Evolutionary conservation across 148 eudicot species (phyloP).

Genomic region (Rhododendron vialii): DNA sequence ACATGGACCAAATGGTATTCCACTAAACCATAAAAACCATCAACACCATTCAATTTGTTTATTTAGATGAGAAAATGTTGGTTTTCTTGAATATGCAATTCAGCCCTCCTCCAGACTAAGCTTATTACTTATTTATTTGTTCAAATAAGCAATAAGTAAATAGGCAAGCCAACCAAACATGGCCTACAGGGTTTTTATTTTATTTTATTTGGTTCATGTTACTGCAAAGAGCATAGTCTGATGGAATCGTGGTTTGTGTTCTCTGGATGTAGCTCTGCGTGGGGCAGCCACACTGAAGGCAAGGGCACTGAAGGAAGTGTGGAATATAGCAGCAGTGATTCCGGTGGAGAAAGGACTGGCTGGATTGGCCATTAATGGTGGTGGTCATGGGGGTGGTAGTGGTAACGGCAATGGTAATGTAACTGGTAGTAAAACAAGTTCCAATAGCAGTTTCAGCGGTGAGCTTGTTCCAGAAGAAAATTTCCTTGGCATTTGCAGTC

Average conservation of each 20-base stretch:
- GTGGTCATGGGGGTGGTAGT: conserved; percentile 5
- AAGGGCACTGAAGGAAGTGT: conserved; percentile 89
- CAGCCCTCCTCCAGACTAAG: neutral
- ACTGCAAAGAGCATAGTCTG: neutral
- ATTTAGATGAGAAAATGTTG: neutral
- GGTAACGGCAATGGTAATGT: conserved; percentile 1
- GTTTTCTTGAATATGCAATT: neutral
- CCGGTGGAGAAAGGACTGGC: conserved; percentile 66
- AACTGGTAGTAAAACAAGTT: conserved; percentile 47
- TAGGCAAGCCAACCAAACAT: neutral
- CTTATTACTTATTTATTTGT: neutral
- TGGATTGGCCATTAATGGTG: conserved; percentile 29
- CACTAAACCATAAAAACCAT: neutral
- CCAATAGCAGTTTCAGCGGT: conserved; percentile 67
- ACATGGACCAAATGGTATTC: too few species aligned
- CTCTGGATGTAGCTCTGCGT: conserved; percentile 58
- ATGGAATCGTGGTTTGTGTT: neutral
- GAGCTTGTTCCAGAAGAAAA: conserved; percentile 77
- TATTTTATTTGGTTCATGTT: neutral
- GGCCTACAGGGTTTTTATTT: neutral
- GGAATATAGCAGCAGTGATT: conserved; percentile 87
- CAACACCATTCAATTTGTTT: neutral
- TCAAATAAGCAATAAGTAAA: neutral
- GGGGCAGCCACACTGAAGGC: conserved; percentile 91
- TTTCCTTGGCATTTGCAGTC: conserved; percentile 71